Base-by-base conservation (phyloP, 2,329 filamentous ascomycete species). In the Madurella fahalii region DNA sequence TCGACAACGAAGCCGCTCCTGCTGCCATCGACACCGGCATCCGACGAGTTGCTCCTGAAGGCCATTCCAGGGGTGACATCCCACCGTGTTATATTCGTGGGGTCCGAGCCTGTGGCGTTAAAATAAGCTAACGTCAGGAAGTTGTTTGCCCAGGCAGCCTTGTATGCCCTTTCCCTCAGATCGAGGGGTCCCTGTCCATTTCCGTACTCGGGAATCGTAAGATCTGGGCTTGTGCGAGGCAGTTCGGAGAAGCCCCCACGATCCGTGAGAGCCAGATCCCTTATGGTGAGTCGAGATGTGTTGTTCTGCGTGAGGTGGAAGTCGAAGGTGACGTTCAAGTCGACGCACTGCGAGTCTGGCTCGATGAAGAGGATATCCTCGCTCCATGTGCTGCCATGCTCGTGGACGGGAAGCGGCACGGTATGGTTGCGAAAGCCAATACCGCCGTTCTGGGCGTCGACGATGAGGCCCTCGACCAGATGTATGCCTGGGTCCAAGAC, bases 381-480 rank as follows among this genome's bases (percentile, higher is more conserved):
- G 9, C 2, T 41, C 54, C 54, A 56, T 3, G 41, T 53, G 44
- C 34, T 46, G 12, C 54, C 54, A 16, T 52, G 45, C 31, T 52
- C 49, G 15, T 50, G 42, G 4, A 46, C 18, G 4, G 40, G 15
- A 12, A 34, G 16, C 3, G 54, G 50, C 5, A 42, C 45, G 12
- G 49, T 57, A 17, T 57, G 50, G 31, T 57, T 57, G 17, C 54
- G 50, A 37, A 57, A 57, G 2, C 54, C 54, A 5, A 57, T 50
- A n/a, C 54, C 54, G 1, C 54, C 54, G 18, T 16, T 47, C 34
- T 47, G 15, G 5, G 54, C 31, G n/a, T 57, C 54, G 15, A 57
- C 51, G 11, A 57, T 40, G 18, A 57, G 50, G 16, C 54, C 50
- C 12, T 57, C 54, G 9, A 57, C 39, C 11, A 57, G 47, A 2